phyloP scores from a whole-genome alignment of 2,329 filamentous ascomycete genomes.

The Metarhizium humberi region DNA sequence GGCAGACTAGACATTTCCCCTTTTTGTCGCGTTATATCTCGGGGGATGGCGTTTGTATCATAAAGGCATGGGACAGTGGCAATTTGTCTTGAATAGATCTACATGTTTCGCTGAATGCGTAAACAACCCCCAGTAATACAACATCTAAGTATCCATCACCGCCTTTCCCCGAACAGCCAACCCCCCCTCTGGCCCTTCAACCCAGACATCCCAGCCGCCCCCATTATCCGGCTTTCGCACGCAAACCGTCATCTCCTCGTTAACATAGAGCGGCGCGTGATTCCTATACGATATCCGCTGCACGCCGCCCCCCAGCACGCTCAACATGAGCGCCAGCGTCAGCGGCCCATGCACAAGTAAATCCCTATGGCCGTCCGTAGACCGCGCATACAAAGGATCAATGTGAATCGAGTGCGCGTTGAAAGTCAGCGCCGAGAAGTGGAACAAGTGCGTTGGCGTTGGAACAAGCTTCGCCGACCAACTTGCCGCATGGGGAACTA shows the following conservation, averaged over 20 bases:
- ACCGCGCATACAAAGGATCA: conserved; percentile 59
- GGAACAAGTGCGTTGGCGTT: conserved; percentile 66
- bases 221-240: conserved; percentile 35
- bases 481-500: conserved; percentile 20
- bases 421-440: conserved; percentile 83
- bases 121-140: neutral
- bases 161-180: conserved; percentile 53
- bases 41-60: neutral
- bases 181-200: conserved; percentile 51
- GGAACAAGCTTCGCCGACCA: conserved; percentile 50
- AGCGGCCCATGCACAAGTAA: conserved; percentile 84
- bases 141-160: conserved; percentile 9
- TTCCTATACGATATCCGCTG: conserved; percentile 67
- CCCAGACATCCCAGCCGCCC: conserved; percentile 51
- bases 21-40: neutral
- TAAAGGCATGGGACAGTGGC: neutral
- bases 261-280: conserved; percentile 68
- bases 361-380: conserved; percentile 64
- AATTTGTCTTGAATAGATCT: neutral
- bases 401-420: conserved; percentile 91
- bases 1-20: conserved; percentile 33
- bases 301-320: conserved; percentile 44
- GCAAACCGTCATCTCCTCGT: conserved; percentile 62
- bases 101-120: neutral
- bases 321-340: conserved; percentile 66